Evolutionary conservation across 1,139 yeast genomes (phyloP).

Genomic region (Yamadazyma atlantica): DNA sequence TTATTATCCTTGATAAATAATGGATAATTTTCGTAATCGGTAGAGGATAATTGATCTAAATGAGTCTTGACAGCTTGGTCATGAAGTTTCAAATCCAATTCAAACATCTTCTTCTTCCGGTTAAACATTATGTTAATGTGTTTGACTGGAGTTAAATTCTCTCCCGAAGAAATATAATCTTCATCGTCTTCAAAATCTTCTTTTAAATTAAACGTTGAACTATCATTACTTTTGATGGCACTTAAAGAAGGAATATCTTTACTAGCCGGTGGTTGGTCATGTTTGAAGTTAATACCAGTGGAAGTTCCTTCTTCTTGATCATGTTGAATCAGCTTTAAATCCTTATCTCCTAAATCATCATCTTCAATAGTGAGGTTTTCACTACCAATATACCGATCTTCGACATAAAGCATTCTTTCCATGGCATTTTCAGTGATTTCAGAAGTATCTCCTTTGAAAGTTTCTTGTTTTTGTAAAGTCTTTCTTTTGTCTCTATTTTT

Average conservation of each 20-base stretch:
- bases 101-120: constrained; percentile 13
- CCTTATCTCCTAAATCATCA: constrained; percentile 16
- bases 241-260: not conserved
- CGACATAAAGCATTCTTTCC: constrained; percentile 41
- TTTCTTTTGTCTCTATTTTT: constrained; percentile 30
- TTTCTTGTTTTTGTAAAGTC: constrained; percentile 29
- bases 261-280: not conserved
- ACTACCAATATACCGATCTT: constrained; percentile 28
- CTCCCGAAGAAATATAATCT: constrained; percentile 8
- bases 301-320: too few relatives aligned
- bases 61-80: constrained; percentile 24
- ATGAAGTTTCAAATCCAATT: constrained; percentile 25
- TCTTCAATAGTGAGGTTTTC: constrained; percentile 16
- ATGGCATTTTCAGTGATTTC: constrained; percentile 36
- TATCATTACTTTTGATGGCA: constrained; percentile 5
- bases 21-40: constrained; percentile 25
- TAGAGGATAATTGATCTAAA: constrained; percentile 17
- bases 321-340: constrained; percentile 4
- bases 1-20: constrained; percentile 25
- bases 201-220: constrained; percentile 10
- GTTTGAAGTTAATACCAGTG: not conserved
- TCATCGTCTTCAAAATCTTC: constrained; percentile 15
- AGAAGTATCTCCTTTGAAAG: constrained; percentile 46
- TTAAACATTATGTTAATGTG: constrained; percentile 15
- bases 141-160: constrained; percentile 12